Percentiles rank a stretch among this genome's conserved stretches.
Conservation (phyloP, 1,284 basidiomycete species). For the Puccinia novopanici region DNA sequence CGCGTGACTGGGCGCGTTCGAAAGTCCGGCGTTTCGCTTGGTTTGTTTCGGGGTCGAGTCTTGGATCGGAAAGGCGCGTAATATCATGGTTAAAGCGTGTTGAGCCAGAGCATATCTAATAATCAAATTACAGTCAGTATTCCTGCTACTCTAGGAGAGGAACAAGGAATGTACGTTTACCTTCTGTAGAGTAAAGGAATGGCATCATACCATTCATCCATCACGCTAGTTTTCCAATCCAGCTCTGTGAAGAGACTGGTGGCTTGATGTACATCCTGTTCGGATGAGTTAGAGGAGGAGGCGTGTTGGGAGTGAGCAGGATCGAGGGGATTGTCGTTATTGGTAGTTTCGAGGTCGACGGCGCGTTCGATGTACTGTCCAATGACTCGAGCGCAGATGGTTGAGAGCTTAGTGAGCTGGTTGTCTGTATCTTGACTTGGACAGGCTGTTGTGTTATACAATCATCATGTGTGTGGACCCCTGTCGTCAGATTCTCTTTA, state of each 20-base stretch:
- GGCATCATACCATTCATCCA: conserved; percentile 48
- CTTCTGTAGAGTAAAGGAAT: conserved; percentile 26
- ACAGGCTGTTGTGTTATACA: too few species aligned
- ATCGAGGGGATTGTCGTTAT: neutral
- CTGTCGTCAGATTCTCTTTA: too few species aligned
- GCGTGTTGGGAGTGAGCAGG: too few species aligned
- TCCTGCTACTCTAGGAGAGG: neutral
- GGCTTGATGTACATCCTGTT: too few species aligned
- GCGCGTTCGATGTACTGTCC: conserved; percentile 12
- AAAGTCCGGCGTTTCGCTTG: neutral
- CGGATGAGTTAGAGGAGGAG: too few species aligned
- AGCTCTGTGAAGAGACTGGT: conserved; percentile 4
- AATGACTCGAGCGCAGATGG: conserved; percentile 28
- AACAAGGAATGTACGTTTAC: neutral
- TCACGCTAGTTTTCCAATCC: conserved; percentile 42
- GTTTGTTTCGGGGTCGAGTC: neutral
- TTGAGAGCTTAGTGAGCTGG: conserved; percentile 3
- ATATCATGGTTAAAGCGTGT: conserved; percentile 26
- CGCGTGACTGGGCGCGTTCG: neutral
- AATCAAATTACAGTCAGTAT: neutral
- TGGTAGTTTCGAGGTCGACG: neutral
- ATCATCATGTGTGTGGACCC: too few species aligned
- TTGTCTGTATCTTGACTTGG: conserved; percentile 1
- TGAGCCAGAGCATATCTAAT: conserved; percentile 35
- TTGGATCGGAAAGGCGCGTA: conserved; percentile 6